Evolutionary conservation across 768 basidiomycete genomes (phyloP).

Genomic region (Boletales sp.): DNA sequence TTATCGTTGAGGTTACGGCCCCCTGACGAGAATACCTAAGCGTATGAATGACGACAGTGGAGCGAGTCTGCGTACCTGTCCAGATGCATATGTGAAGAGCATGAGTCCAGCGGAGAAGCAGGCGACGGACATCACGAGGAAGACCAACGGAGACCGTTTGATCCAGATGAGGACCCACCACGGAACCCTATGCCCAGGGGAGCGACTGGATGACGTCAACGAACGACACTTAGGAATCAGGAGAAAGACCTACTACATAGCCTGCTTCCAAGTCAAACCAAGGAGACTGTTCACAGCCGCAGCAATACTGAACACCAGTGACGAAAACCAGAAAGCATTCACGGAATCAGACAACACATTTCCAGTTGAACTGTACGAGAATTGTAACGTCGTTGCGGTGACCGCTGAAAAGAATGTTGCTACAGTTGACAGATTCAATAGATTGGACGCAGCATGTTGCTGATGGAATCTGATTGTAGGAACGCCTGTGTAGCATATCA

Average conservation of each 20-base stretch:
- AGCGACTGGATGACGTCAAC: constrained; percentile 38
- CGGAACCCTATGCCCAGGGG: constrained; percentile 52
- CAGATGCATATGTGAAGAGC: constrained; percentile 72
- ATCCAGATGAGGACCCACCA: constrained; percentile 78
- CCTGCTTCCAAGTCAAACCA: constrained; percentile 54
- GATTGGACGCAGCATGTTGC: constrained; percentile 46
- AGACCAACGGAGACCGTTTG: constrained; percentile 78
- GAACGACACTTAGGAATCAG: constrained; percentile 7
- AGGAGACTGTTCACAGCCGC: constrained; percentile 52
- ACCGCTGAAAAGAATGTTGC: constrained; percentile 56
- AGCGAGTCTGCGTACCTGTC: constrained; percentile 45
- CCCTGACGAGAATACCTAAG: constrained; percentile 39
- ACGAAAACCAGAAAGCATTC: constrained; percentile 54
- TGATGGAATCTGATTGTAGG: constrained; percentile 55
- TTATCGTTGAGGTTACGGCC: constrained; percentile 60
- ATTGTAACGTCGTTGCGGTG: constrained; percentile 49
- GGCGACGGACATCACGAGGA: constrained; percentile 79
- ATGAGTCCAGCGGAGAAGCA: constrained; percentile 79
- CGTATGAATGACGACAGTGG: constrained; percentile 19
- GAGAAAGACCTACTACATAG: constrained; percentile 46
- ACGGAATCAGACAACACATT: constrained; percentile 39
- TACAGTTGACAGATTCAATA: constrained; percentile 50
- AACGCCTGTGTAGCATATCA: constrained; percentile 40
- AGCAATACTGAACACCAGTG: constrained; percentile 51
- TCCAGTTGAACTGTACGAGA: constrained; percentile 36